These are phyloP conservation scores for Anthoceros angustus DNA, from an alignment of 225 moss, liverwort and hornwort species.

Conservation along the genomic window DNA sequence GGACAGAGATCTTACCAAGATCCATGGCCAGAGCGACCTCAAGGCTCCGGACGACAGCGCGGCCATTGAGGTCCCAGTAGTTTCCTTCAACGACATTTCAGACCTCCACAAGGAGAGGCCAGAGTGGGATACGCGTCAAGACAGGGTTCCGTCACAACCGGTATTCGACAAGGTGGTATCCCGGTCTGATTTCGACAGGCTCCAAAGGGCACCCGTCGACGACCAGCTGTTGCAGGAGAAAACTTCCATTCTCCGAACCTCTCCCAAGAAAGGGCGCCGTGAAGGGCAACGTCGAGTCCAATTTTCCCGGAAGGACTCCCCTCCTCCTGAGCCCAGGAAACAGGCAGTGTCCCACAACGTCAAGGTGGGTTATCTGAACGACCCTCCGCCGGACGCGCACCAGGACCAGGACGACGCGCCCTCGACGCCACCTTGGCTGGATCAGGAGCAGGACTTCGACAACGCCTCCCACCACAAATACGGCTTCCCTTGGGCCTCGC, in stretches of 20 bases:
- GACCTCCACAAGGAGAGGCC: not conserved
- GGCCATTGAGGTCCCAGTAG: not conserved
- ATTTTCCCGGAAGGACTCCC: too few relatives aligned
- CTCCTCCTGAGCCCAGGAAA: too few relatives aligned
- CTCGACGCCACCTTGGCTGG: too few relatives aligned
- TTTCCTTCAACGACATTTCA: not conserved
- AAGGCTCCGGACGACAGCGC: not conserved
- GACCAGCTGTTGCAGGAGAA: not conserved
- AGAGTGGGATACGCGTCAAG: not conserved
- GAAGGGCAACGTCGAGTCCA: too few relatives aligned
- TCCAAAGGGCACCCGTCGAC: not conserved
- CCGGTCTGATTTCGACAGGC: not conserved
- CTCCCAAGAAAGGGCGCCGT: too few relatives aligned
- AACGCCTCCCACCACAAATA: too few relatives aligned
- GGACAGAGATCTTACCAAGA: not conserved
- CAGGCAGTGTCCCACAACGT: too few relatives aligned
- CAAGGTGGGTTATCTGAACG: too few relatives aligned
- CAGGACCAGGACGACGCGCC: too few relatives aligned
- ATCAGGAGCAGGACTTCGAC: too few relatives aligned
- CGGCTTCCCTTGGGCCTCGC: too few relatives aligned
- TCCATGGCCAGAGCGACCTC: not conserved
- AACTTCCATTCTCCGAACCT: not conserved
- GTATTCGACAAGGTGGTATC: conserved; percentile 2
- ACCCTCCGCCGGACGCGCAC: too few relatives aligned
- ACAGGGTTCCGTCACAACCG: not conserved